These are phyloP conservation scores for Aspergillus quadricinctus DNA, from an alignment of 2,329 filamentous ascomycete genomes.

Conservation along the genomic window DNA sequence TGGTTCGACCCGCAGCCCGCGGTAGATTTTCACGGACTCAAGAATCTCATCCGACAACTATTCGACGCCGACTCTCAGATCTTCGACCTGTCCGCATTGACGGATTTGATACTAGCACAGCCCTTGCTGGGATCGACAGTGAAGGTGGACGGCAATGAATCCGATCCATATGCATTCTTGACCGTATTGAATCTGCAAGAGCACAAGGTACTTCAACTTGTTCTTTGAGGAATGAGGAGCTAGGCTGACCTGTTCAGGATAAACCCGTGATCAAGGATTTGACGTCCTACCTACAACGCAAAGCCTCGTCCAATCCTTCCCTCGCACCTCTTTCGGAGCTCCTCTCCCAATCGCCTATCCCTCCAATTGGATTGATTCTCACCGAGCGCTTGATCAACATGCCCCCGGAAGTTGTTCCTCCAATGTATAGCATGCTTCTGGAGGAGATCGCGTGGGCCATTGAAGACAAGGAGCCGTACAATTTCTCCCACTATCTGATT, in stretches of 20 bases:
- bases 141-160: constrained; percentile 93
- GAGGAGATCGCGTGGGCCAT: constrained; percentile 88
- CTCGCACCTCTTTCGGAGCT: constrained; percentile 57
- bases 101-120: constrained; percentile 83
- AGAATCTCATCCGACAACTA: constrained; percentile 82
- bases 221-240: not conserved
- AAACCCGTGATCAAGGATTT: constrained; percentile 69
- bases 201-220: constrained; percentile 51
- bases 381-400: constrained; percentile 95
- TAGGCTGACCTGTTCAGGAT: constrained; percentile 40
- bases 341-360: constrained; percentile 49
- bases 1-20: constrained; percentile 93
- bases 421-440: constrained; percentile 89
- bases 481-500: constrained; percentile 89
- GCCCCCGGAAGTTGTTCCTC: constrained; percentile 85
- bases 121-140: constrained; percentile 87
- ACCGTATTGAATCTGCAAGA: constrained; percentile 79
- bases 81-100: constrained; percentile 80
- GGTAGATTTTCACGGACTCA: constrained; percentile 92
- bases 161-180: constrained; percentile 87
- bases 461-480: constrained; percentile 85
- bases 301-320: constrained; percentile 49
- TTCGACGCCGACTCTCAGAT: constrained; percentile 82
- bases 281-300: constrained; percentile 63
- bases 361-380: constrained; percentile 77